Base-by-base conservation (phyloP, 108 stramenopile species). In the Craspedostauros australis region DNA sequence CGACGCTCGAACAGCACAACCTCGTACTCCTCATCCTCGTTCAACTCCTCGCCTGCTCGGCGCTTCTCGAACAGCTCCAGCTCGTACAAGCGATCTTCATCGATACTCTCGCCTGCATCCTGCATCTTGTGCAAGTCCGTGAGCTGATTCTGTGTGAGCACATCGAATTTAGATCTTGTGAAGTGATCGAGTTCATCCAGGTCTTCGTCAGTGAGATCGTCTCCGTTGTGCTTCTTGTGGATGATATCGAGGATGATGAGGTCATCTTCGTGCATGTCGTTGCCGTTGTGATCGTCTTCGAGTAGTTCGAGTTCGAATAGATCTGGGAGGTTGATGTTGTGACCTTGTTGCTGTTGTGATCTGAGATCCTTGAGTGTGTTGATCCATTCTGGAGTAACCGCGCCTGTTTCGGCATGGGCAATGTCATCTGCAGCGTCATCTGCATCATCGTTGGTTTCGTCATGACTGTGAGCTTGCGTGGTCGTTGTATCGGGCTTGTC, bases 1-100 rank as follows among this genome's bases (percentile, higher is more conserved):
- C 29, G 32, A n/a, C 21, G 28, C 26, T 55, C 40, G 14, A 55
- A 11, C 20, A 52, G 33, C 1, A 8, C 9, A 7, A 12, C 23
- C 23, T 52, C 51, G 33, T 52, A 52, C 19, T 19, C 5, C 4
- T 65, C 64, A 14, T 58, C 56, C 2, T 44, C 40, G 23, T 22
- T 59, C 25, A 67, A 24, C 43, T 43, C 36, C 38, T 67, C 66
- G 1, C 57, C 66, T 32, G 41, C 22, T 5, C 54, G 54, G 3
- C 57, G 37, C 1, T 55, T 36, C 15, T 53, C 52, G 18, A 65
- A 52, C 11, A 65, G 39, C 18, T 65, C 54, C 2, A 65, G 53
- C 18, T 65, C 51, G 30, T 48, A 65, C 45, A 56, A 16, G n/a
- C 60, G 38, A 51, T 62, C 40, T 43, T 50, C 50, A 37, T 62